These are phyloP conservation scores for Lachnellula arida DNA, from an alignment of 2,329 filamentous ascomycete species.

Conservation along the genomic window DNA sequence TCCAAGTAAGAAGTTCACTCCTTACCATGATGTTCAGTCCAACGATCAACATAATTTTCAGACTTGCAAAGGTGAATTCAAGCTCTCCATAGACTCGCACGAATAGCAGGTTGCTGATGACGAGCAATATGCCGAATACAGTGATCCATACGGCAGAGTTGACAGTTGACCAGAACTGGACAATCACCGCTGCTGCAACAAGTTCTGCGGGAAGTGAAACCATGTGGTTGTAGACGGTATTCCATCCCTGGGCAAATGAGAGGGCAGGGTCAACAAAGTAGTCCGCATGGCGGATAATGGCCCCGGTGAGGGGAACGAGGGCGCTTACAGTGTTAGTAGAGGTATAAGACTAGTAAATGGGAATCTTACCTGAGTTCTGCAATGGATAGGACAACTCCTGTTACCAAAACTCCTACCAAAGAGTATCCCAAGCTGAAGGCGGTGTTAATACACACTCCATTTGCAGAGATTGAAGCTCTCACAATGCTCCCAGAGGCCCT, in stretches of 20 bases:
- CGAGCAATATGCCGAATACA: constrained; percentile 35
- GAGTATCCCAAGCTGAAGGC: constrained; percentile 41
- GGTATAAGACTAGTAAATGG: not conserved
- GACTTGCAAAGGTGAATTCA: constrained; percentile 47
- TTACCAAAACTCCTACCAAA: constrained; percentile 45
- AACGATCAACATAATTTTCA: constrained; percentile 59
- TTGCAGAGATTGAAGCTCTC: constrained; percentile 1
- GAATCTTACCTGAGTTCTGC: constrained; percentile 43
- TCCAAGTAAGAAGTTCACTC: not conserved
- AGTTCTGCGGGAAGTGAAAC: constrained; percentile 46
- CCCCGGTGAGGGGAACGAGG: constrained; percentile 43
- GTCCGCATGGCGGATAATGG: constrained; percentile 34
- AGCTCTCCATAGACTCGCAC: constrained; percentile 47
- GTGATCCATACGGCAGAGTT: constrained; percentile 41
- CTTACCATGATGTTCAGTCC: constrained; percentile 56
- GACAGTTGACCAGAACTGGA: constrained; percentile 57
- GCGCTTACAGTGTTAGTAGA: constrained; percentile 22
- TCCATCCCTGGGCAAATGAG: constrained; percentile 33
- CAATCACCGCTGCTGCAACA: constrained; percentile 56
- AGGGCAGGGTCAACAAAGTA: constrained; percentile 37
- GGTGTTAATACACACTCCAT: not conserved
- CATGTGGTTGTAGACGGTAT: constrained; percentile 28
- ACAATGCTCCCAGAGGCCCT: constrained; percentile 47
- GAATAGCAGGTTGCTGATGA: constrained; percentile 35
- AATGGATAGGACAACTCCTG: constrained; percentile 45